Evolutionary conservation across 2,329 filamentous ascomycete genomes (phyloP).

Genomic region (Orbilia javanica): DNA sequence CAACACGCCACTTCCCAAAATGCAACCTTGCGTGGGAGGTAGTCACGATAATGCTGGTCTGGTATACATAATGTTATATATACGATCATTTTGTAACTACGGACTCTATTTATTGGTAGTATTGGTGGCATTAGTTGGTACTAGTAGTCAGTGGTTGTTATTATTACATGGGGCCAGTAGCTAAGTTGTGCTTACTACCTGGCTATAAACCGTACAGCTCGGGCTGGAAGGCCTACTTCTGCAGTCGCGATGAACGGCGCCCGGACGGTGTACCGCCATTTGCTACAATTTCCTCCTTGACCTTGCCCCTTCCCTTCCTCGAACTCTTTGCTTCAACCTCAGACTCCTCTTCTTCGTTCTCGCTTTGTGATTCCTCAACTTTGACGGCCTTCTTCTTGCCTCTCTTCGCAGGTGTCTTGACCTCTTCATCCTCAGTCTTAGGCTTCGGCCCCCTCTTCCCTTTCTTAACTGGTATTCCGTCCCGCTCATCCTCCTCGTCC

Average conservation of each 20-base stretch:
- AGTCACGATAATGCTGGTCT: too few relatives aligned
- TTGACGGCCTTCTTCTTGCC: conserved; percentile 47
- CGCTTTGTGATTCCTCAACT: conserved; percentile 23
- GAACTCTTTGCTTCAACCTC: conserved; percentile 22
- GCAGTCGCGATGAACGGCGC: conserved; percentile 34
- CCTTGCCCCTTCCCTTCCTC: conserved; percentile 12
- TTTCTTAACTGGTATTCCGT: conserved; percentile 59
- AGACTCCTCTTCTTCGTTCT: conserved; percentile 4
- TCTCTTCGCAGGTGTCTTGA: conserved; percentile 46
- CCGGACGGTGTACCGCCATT: conserved; percentile 40
- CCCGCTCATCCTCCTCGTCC: conserved; percentile 63
- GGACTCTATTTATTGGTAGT: neutral
- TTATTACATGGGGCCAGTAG: conserved; percentile 22
- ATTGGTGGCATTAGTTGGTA: neutral
- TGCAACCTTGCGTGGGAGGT: too few relatives aligned
- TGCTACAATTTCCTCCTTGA: conserved; percentile 37
- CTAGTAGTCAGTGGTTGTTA: neutral
- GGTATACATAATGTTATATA: too few relatives aligned
- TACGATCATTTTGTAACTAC: too few relatives aligned
- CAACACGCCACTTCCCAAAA: conserved; percentile 50
- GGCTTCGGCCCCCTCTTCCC: conserved; percentile 55
- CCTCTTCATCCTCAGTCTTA: conserved; percentile 61
- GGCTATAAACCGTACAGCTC: conserved; percentile 10
- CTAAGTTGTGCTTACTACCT: too few relatives aligned
- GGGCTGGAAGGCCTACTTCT: conserved; percentile 37